Conservation (phyloP, 306 rosid species). For the Vachellia pachyceras region DNA sequence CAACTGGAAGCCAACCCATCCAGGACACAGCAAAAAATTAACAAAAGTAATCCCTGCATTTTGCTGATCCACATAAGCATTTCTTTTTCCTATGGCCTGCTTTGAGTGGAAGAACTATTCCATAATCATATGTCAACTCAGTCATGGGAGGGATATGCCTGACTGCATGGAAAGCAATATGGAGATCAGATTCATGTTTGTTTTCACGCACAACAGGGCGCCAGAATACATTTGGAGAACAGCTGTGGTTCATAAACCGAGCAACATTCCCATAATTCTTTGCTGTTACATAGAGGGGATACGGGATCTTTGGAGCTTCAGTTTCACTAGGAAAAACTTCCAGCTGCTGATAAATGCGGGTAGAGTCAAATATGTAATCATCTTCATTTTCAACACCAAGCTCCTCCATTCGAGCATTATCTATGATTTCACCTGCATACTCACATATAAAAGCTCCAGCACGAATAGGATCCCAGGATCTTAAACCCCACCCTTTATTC, state of each 20-base stretch:
- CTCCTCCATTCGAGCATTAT: conserved; percentile 61
- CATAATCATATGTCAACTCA: conserved; percentile 94
- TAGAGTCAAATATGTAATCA: conserved; percentile 77
- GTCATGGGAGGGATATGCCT: conserved; percentile 87
- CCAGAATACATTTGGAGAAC: conserved; percentile 87
- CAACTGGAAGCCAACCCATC: conserved; percentile 37
- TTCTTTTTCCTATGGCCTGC: conserved; percentile 70
- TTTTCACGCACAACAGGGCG: conserved; percentile 74
- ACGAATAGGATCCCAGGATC: conserved; percentile 93
- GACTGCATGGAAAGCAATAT: conserved; percentile 72
- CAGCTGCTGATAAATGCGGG: conserved; percentile 68
- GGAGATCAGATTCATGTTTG: conserved; percentile 67
- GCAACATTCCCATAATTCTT: conserved; percentile 85
- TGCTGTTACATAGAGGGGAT: conserved; percentile 71
- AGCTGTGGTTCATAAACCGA: conserved; percentile 96
- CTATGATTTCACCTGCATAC: conserved; percentile 88
- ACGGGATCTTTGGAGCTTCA: conserved; percentile 68
- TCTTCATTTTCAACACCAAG: conserved; percentile 71
- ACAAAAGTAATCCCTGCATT: conserved; percentile 74
- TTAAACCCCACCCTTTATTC: conserved; percentile 90
- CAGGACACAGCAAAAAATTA: conserved; percentile 40
- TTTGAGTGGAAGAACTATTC: conserved; percentile 60
- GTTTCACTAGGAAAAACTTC: conserved; percentile 73
- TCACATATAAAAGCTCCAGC: conserved; percentile 88
- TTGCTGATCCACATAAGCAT: conserved; percentile 78